Conservation (phyloP, 306 rosid species). For the Ammopiptanthus mongolicus region DNA sequence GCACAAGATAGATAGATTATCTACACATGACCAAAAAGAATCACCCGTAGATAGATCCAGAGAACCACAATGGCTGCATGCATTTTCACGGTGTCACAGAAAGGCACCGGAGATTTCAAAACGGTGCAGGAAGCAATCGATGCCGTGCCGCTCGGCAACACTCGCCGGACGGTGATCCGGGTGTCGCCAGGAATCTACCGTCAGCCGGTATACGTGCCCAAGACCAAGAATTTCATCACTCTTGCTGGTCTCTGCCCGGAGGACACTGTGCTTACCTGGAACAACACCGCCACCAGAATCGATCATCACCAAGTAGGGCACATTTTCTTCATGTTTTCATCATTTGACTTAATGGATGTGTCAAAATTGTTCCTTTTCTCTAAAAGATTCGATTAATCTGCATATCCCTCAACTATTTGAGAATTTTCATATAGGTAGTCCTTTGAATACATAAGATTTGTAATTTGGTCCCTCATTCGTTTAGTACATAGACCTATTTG, state of each 20-base stretch:
- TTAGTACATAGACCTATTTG: too few relatives aligned
- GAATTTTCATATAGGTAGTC: too few relatives aligned
- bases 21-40: too few relatives aligned
- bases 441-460: too few relatives aligned
- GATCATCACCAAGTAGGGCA: conserved; percentile 76
- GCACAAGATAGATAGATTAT: too few relatives aligned
- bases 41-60: conserved; percentile 26
- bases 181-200: conserved; percentile 74
- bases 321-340: not conserved
- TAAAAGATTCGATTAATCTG: too few relatives aligned
- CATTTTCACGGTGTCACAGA: conserved; percentile 57
- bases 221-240: conserved; percentile 86
- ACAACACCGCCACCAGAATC: conserved; percentile 71
- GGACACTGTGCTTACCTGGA: conserved; percentile 77
- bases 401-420: too few relatives aligned
- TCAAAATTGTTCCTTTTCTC: not conserved
- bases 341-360: not conserved
- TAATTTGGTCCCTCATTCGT: too few relatives aligned
- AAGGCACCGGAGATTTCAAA: conserved; percentile 61
- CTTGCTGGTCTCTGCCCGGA: conserved; percentile 71
- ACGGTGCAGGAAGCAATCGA: conserved; percentile 92
- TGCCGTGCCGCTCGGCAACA: conserved; percentile 75
- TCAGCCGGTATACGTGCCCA: conserved; percentile 83
- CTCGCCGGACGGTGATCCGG: conserved; percentile 70
- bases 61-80: conserved; percentile 53